Evolutionary conservation across 1,284 basidiomycete genomes (phyloP).

Genomic region (Clitocybe nebularis): DNA sequence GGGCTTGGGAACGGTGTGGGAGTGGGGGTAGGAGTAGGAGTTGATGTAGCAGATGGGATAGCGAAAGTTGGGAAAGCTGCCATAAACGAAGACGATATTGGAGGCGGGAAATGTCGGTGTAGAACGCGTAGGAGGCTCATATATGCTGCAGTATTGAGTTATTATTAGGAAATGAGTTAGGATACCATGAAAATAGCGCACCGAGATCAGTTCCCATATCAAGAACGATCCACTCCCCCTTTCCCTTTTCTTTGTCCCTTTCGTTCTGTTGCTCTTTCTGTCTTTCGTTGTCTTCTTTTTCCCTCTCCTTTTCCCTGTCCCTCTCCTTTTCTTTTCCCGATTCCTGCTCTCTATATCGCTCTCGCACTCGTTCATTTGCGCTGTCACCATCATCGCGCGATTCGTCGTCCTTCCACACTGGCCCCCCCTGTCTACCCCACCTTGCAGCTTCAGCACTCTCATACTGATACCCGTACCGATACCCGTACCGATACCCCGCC

Average conservation of each 20-base stretch:
- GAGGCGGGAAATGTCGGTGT: conserved; percentile 46
- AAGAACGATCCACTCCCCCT: conserved; percentile 52
- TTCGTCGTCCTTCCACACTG: conserved; percentile 1
- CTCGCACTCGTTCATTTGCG: not conserved
- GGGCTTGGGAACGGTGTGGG: conserved; percentile 20
- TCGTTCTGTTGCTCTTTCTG: conserved; percentile 12
- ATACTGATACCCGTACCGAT: conserved; percentile 23
- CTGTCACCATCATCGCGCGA: not conserved
- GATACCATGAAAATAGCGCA: conserved; percentile 25
- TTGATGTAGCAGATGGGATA: conserved; percentile 16
- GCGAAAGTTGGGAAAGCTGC: conserved; percentile 22
- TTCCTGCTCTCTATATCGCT: not conserved
- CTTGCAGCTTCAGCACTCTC: not conserved
- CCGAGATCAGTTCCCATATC: conserved; percentile 54
- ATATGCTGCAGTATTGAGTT: conserved; percentile 35
- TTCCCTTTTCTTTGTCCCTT: conserved; percentile 19
- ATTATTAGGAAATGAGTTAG: not conserved
- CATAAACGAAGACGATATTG: conserved; percentile 45
- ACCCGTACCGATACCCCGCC: conserved; percentile 17
- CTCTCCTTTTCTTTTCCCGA: conserved; percentile 31
- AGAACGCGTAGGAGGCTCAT: conserved; percentile 55
- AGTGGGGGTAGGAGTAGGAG: conserved; percentile 19
- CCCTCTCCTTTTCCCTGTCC: conserved; percentile 20
- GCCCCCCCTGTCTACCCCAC: not conserved
- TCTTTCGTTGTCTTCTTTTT: not conserved